Evolutionary conservation across 2,329 filamentous ascomycete genomes (phyloP).

Genomic region (Fusarium albidum): DNA sequence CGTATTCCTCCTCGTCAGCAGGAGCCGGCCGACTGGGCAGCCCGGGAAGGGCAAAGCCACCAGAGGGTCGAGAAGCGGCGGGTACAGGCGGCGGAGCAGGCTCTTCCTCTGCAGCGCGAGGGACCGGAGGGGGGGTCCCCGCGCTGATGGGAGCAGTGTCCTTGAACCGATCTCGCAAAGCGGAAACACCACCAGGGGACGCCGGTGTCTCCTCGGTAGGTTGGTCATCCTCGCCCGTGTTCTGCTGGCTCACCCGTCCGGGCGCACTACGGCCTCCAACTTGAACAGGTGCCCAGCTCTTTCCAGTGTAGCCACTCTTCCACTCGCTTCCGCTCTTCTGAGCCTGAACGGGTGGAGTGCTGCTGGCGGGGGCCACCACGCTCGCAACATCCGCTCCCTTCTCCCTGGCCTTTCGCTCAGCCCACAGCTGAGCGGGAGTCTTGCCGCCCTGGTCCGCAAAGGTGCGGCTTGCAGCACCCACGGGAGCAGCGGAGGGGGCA

Average conservation of each 20-base stretch:
- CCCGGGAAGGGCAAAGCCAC: constrained; percentile 81
- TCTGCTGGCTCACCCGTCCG: constrained; percentile 62
- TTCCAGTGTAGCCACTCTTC: constrained; percentile 92
- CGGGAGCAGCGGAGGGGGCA: constrained; percentile 63
- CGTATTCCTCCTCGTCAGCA: constrained; percentile 57
- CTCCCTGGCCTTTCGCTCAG: constrained; percentile 92
- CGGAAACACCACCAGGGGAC: constrained; percentile 72
- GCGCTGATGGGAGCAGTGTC: constrained; percentile 75
- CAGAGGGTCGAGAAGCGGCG: constrained; percentile 73
- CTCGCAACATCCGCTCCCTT: constrained; percentile 59
- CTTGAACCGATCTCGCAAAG: constrained; percentile 85
- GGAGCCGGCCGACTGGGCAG: constrained; percentile 69
- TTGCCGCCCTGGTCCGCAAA: constrained; percentile 96
- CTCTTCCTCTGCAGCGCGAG: constrained; percentile 48
- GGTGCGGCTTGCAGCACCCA: constrained; percentile 86
- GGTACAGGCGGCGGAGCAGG: constrained; percentile 62
- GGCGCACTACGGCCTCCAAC: constrained; percentile 68
- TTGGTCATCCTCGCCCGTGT: constrained; percentile 64
- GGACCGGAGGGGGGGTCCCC: constrained; percentile 48
- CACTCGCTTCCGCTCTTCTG: constrained; percentile 82
- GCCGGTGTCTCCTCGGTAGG: constrained; percentile 59
- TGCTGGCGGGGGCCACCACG: constrained; percentile 45
- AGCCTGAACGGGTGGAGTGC: constrained; percentile 63
- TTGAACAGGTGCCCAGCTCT: constrained; percentile 87
- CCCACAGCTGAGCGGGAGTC: constrained; percentile 96